Evolutionary conservation across 805 yeast genomes (phyloP), one percentile per base, ranked within the genome.

Genomic region (Scheffersomyces spartinae): DNA sequence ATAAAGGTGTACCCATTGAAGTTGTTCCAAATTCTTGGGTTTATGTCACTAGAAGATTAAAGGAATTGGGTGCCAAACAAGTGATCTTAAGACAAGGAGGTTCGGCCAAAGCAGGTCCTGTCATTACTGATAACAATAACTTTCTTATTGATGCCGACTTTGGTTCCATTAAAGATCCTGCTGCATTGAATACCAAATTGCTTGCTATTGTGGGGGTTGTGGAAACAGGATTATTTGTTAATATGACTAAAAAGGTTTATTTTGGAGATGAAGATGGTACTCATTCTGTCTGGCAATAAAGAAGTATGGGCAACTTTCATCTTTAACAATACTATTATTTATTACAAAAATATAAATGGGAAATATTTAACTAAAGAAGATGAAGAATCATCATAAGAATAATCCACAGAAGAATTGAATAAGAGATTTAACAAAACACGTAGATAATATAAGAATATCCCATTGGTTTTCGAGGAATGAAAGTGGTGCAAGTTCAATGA

Each of bases 61-160:
- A 52, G 26, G 43, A 45, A 20, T 45, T 83, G 42, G 88, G 88
- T 8, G 86, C 88, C 16, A 55, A 60, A 26, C 59, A 51, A 2
- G 73, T 84, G 12, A 55, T 45, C 4, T 66, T 84, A 42, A 73
- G 99, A 52, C 78, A 78, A 38, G 97, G 97, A 26, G 84, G 82
- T 9, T 59, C 75, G 25, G 86, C 93, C 15, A 91, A 91, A 56
- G 98, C 98, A 7, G 98, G 98, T 15, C 97, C 98, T 7, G 76
- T 85, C 13, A 79, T 91, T 36, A 88, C 98, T 16, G 98, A 91
- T 52, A 91, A 91, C 56, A 85, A 86, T 52, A 91, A 86, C 52
- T 83, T 85, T 47, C 68, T 91, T 36, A 71, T 91, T 33, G 98
- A 91, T 53, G 94, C 95, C 17, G 83, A 85, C 47, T 88, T 91